Base-by-base conservation (phyloP, 306 rosid genomes). In the Glycine latifolia region DNA sequence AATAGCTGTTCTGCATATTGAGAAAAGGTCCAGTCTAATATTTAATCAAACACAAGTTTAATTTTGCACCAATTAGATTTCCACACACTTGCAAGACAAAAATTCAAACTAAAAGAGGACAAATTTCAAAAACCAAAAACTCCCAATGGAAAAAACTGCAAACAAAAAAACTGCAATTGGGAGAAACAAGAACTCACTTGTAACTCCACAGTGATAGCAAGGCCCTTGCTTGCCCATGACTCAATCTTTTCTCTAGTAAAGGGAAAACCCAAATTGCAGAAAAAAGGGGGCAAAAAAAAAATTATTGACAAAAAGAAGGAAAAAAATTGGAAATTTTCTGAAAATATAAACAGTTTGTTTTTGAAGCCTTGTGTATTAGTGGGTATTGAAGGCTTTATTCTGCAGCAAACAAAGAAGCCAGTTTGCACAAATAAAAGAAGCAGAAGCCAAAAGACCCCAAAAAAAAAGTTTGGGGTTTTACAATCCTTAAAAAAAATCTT, bases 171-270 rank as follows among this genome's bases (percentile, higher is more conserved):
- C 12, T 75, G 73, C 44, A 76, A 48, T 72, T 72, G 79, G 92
- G 93, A 87, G 96, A 83, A 87, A 93, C 95, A 93, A 91, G 88
- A 89, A 93, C 99, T 93, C 99, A 95, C 99, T 95, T 79, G 98
- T 86, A 87, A 95, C 99, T 91, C 99, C 98, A 93, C 99, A 95
- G 98, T 95, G 99, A 95, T 86, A 84, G 90, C 99, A 93, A 89
- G 99, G 99, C 2, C 99, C 97, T 75, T 93, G 97, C 88, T 95
- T 95, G 71, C 94, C 99, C 99, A 95, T 95, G 76, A 83, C 92
- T 88, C 86, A 83, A 85, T 79, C 81, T 86, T 88, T 88, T 59
- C 88, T 79, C 91, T 75, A 85, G 85, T 81, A 80, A 80, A 83
- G 81, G 74, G 31, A 26, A 87, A 82, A 73, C 31, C 31, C 11